phyloP scores from a whole-genome alignment of 805 yeast genomes.

The Candida insectorum region DNA sequence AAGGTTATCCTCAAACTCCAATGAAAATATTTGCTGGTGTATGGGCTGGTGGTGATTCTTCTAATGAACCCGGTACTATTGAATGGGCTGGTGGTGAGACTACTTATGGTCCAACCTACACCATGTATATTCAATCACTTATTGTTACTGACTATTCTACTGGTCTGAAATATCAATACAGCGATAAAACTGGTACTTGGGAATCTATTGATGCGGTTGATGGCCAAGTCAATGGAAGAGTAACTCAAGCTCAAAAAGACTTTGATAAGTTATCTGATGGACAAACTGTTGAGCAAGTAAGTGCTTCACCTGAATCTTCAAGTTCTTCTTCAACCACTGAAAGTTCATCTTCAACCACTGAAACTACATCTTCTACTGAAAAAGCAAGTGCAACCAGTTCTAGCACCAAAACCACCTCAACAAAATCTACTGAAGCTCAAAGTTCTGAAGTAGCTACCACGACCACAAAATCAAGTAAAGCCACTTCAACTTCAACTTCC shows the following conservation, averaged over 20 bases:
- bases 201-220: slow-evolving; percentile 52
- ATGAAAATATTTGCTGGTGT: slow-evolving; percentile 67
- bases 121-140: slow-evolving; percentile 59
- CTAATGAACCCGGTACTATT: slow-evolving; percentile 63
- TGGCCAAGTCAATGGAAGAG: slow-evolving; percentile 64
- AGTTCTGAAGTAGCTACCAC: background rate
- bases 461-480: slow-evolving; percentile 2
- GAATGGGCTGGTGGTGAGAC: slow-evolving; percentile 82
- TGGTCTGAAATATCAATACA: slow-evolving; percentile 55
- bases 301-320: background rate
- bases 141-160: slow-evolving; percentile 68
- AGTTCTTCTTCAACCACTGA: slow-evolving; percentile 2
- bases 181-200: slow-evolving; percentile 57
- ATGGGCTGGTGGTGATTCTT: slow-evolving; percentile 82
- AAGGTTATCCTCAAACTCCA: slow-evolving; percentile 91
- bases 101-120: slow-evolving; percentile 66
- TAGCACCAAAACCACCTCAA: slow-evolving; percentile 2
- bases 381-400: slow-evolving; percentile 1
- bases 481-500: slow-evolving; percentile 1
- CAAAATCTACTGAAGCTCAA: slow-evolving; percentile 1
- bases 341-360: slow-evolving; percentile 1
- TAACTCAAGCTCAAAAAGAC: slow-evolving; percentile 35
- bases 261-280: slow-evolving; percentile 31
- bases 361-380: slow-evolving; percentile 3
- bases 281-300: slow-evolving; percentile 14